Conservation (phyloP, 345 rosid genomes). For the Gynandropsis gynandra region DNA sequence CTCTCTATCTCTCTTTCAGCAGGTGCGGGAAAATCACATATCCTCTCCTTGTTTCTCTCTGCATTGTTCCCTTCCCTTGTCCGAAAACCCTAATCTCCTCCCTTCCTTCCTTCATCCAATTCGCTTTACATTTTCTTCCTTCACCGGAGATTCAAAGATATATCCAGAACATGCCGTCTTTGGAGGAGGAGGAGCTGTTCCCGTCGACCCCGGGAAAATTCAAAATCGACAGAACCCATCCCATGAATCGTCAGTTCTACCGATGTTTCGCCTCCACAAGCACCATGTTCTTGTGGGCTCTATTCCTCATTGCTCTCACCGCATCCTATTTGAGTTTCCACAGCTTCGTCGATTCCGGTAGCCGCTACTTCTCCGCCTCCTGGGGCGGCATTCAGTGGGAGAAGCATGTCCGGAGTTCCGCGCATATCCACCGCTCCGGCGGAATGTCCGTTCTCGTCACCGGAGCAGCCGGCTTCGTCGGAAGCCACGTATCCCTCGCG, state of each 20-base stretch:
- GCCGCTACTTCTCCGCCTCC: constrained; percentile 37
- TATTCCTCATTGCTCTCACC: constrained; percentile 57
- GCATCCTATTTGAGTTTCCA: constrained; percentile 62
- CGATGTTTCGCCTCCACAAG: constrained; percentile 60
- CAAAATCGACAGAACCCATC: constrained; percentile 41
- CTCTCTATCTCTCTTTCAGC: constrained; percentile 14
- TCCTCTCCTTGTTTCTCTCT: constrained; percentile 3
- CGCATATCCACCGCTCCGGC: constrained; percentile 37
- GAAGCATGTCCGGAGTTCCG: constrained; percentile 36
- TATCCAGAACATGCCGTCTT: constrained; percentile 43
- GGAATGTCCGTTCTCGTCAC: constrained; percentile 51
- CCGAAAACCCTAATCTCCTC: too few species aligned
- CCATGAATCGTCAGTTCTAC: constrained; percentile 45
- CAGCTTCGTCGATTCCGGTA: constrained; percentile 52
- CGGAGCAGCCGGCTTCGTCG: constrained; percentile 57
- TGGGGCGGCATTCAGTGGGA: constrained; percentile 63
- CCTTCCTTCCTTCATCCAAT: too few species aligned
- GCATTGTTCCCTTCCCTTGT: constrained; percentile 24
- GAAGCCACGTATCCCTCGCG: constrained; percentile 47
- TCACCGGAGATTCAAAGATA: neutral
- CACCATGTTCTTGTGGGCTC: constrained; percentile 67
- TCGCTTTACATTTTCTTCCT: too few species aligned
- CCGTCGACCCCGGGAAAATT: constrained; percentile 70
- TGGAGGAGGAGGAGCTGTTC: constrained; percentile 54
- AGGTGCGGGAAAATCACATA: constrained; percentile 31